A percentile compares a stretch with the other conserved stretches of the same genome.
Conservation (phyloP, 2,329 filamentous ascomycete genomes). For the Colletotrichum magnum region DNA sequence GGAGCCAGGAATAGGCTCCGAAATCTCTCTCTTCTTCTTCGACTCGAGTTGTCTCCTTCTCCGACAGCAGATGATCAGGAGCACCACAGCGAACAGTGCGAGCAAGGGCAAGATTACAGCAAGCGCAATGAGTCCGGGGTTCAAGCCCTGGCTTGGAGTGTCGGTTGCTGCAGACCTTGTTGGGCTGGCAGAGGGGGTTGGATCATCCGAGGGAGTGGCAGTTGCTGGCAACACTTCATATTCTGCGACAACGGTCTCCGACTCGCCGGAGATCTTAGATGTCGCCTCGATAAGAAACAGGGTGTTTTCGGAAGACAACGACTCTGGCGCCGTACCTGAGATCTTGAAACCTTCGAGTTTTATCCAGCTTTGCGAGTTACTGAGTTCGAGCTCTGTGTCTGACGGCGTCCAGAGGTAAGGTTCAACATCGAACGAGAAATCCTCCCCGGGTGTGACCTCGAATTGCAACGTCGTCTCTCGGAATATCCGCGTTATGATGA, state of each 20-base stretch:
- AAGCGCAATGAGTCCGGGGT: constrained; percentile 36
- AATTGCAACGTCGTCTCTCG: constrained; percentile 56
- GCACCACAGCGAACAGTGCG: constrained; percentile 23
- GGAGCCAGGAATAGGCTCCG: constrained; percentile 48
- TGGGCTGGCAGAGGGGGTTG: constrained; percentile 44
- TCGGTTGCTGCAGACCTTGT: constrained; percentile 43
- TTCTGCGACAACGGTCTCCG: constrained; percentile 55
- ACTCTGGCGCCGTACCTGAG: constrained; percentile 57
- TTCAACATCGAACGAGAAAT: constrained; percentile 59
- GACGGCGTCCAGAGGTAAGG: constrained; percentile 57
- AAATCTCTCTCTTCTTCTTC: constrained; percentile 47
- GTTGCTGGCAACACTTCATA: constrained; percentile 52
- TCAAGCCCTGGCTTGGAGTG: constrained; percentile 16
- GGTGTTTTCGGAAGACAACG: constrained; percentile 45
- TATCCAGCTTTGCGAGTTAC: constrained; percentile 60
- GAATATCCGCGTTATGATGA: constrained; percentile 57
- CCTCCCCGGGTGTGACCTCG: constrained; percentile 56
- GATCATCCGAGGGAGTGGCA: constrained; percentile 43
- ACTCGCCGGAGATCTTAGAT: constrained; percentile 50
- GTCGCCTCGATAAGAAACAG: constrained; percentile 48
- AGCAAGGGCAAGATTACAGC: constrained; percentile 39
- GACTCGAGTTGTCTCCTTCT: constrained; percentile 43
- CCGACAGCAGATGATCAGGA: constrained; percentile 47
- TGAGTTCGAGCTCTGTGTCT: constrained; percentile 54
- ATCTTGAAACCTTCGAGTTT: constrained; percentile 55